Conservation (phyloP, 1,284 basidiomycete genomes). For the Coniophora puteana region DNA sequence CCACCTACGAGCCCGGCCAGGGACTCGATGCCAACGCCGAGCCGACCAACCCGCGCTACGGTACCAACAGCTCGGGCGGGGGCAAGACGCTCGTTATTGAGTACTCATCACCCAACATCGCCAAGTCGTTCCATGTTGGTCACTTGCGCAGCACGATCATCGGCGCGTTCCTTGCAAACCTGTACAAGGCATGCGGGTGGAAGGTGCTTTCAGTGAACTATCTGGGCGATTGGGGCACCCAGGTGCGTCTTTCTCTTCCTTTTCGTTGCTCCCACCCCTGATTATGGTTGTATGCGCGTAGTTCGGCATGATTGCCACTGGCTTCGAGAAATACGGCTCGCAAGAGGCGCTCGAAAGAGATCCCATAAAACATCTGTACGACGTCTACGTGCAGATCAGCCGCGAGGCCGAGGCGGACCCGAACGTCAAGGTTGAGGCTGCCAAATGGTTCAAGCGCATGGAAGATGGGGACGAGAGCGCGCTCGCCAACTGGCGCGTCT, state of each 20-base stretch:
- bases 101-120: slow-evolving; percentile 97
- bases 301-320: slow-evolving; percentile 89
- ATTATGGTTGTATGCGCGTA: slow-evolving; percentile 19
- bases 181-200: slow-evolving; percentile 95
- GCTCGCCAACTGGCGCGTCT: slow-evolving; percentile 87
- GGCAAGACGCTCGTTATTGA: slow-evolving; percentile 84
- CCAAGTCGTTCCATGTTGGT: slow-evolving; percentile 98
- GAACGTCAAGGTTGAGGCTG: slow-evolving; percentile 79
- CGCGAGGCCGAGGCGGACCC: slow-evolving; percentile 75
- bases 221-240: slow-evolving; percentile 92
- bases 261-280: neutral
- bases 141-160: slow-evolving; percentile 98
- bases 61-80: slow-evolving; percentile 68
- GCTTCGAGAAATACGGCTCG: slow-evolving; percentile 90
- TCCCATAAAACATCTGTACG: slow-evolving; percentile 93
- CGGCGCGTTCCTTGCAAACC: slow-evolving; percentile 88
- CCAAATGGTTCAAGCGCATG: slow-evolving; percentile 94
- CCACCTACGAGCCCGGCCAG: slow-evolving; percentile 59
- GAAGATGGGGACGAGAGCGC: slow-evolving; percentile 89
- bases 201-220: slow-evolving; percentile 92
- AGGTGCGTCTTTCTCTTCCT: slow-evolving; percentile 43
- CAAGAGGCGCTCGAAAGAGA: slow-evolving; percentile 83
- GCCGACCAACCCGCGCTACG: slow-evolving; percentile 70
- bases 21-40: no score
- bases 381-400: slow-evolving; percentile 95